Base-by-base conservation (phyloP, 345 rosid genomes). In the Moricandia moricandioides region DNA sequence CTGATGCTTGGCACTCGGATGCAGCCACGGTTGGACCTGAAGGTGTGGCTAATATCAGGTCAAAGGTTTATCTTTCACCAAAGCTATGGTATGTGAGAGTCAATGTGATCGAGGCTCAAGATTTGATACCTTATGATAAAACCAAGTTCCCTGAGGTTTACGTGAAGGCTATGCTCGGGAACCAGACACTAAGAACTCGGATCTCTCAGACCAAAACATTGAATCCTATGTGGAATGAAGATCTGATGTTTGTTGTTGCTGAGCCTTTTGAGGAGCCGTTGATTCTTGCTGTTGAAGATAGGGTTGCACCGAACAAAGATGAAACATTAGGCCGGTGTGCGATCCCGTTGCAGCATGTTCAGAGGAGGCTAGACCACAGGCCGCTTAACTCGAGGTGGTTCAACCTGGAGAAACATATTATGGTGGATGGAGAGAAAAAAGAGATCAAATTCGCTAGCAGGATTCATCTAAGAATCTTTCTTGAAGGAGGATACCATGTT, bases 401-500 rank as follows among this genome's bases (percentile, higher is more conserved):
- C 76, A 90, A 90, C 81, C 86, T 92, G 3, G 98, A 95, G 90
- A 95, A 86, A 79, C 89, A 92, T 80, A 73, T 85, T 10, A 21
- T 84, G 58, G 86, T 82, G 2, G 98, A 87, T 8, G 92, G 93
- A 51, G 99, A 90, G 77, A 87, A 86, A 51, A 89, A 90, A 74
- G 91, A 88, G 80, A 76, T 82, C 4, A 95, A 92, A 75, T 95
- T 95, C 70, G 85, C 99, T 0, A 92, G 94, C 72, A 84, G 92
- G 86, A 90, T 95, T 79, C 99, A 95, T 76, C 76, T 86, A 76
- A 80, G 99, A 79, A 73, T 88, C 65, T 90, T 89, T 78, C 82
- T 95, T 75, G 99, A 95, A 60, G 99, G 99, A 8, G 99, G 99
- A 1, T 92, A 95, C 81, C 99, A 95, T 83, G 98, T 95, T 84